Conservation (phyloP, 306 rosid species). For the Corylus americana region DNA sequence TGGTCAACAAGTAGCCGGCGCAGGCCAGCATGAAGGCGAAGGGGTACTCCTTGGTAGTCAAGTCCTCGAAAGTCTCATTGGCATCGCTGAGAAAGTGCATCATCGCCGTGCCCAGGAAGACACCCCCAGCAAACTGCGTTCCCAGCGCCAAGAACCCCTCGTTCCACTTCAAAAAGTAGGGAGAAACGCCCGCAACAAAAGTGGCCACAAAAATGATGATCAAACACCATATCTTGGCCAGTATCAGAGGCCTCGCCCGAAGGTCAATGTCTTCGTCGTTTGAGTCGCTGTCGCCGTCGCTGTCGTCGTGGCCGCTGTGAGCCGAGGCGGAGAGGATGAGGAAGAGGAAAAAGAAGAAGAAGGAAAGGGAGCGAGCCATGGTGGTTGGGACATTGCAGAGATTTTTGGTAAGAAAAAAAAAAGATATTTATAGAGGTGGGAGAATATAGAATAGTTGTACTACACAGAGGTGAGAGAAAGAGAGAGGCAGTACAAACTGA, state of each 20-base stretch:
- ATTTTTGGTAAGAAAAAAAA: background rate
- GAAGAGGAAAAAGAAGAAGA: slow-evolving; percentile 6
- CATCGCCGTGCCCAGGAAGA: slow-evolving; percentile 75
- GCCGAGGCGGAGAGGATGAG: slow-evolving; percentile 44
- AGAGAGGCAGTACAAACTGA: background rate
- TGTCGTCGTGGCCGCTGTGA: slow-evolving; percentile 51
- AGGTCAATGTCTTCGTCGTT: slow-evolving; percentile 3
- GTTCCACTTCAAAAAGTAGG: slow-evolving; percentile 66
- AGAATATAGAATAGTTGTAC: background rate
- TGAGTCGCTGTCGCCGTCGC: background rate
- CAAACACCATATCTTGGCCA: slow-evolving; percentile 61
- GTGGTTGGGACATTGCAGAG: background rate
- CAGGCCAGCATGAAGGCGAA: slow-evolving; percentile 76
- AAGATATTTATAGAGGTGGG: background rate
- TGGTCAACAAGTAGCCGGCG: slow-evolving; percentile 60
- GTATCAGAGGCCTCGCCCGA: slow-evolving; percentile 47
- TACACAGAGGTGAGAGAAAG: background rate
- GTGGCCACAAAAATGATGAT: slow-evolving; percentile 57
- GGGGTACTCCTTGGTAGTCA: slow-evolving; percentile 58
- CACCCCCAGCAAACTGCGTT: slow-evolving; percentile 79
- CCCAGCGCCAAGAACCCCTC: slow-evolving; percentile 68
- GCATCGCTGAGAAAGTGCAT: slow-evolving; percentile 84
- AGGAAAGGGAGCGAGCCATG: slow-evolving; percentile 26
- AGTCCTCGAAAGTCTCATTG: slow-evolving; percentile 50
- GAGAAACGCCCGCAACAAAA: slow-evolving; percentile 59